phyloP scores from a whole-genome alignment of 768 basidiomycete species.

The Leccinum sublutescens region DNA sequence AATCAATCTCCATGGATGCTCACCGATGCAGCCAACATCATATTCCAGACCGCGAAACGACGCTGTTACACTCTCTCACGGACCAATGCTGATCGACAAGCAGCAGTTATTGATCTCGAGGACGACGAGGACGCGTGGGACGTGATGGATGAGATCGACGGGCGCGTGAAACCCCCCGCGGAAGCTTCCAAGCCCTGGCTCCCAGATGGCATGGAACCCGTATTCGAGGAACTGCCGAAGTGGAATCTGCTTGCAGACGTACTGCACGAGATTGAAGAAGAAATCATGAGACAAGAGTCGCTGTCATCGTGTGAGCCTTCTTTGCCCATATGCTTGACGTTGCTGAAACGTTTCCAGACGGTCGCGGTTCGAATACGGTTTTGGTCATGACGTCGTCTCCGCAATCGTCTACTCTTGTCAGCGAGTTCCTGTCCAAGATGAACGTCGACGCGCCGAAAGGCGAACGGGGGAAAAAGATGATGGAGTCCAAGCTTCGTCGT shows the following conservation, averaged over 20 bases:
- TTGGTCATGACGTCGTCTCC: slow-evolving; percentile 88
- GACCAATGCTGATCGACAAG: slow-evolving; percentile 18
- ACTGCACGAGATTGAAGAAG: slow-evolving; percentile 86
- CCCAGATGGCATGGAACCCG: slow-evolving; percentile 76
- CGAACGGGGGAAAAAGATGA: slow-evolving; percentile 68
- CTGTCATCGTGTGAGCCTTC: slow-evolving; percentile 22
- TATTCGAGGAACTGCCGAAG: slow-evolving; percentile 93
- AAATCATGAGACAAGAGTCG: slow-evolving; percentile 65
- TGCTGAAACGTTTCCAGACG: slow-evolving; percentile 16
- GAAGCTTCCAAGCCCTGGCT: slow-evolving; percentile 47
- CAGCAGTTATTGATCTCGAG: slow-evolving; percentile 40
- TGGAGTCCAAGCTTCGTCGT: slow-evolving; percentile 66
- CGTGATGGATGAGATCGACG: slow-evolving; percentile 53
- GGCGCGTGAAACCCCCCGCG: slow-evolving; percentile 5
- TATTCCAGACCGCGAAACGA: slow-evolving; percentile 77
- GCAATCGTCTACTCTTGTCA: slow-evolving; percentile 68
- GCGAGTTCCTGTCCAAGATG: slow-evolving; percentile 73
- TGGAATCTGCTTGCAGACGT: slow-evolving; percentile 87
- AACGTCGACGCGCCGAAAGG: slow-evolving; percentile 57
- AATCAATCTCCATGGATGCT: slow-evolving; percentile 88
- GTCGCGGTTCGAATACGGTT: slow-evolving; percentile 67
- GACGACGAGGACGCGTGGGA: slow-evolving; percentile 79
- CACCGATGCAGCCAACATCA: slow-evolving; percentile 85
- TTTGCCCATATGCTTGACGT: background rate
- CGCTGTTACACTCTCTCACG: slow-evolving; percentile 68